Evolutionary conservation across 805 yeast species (phyloP).

Genomic region (Candida insectorum): DNA sequence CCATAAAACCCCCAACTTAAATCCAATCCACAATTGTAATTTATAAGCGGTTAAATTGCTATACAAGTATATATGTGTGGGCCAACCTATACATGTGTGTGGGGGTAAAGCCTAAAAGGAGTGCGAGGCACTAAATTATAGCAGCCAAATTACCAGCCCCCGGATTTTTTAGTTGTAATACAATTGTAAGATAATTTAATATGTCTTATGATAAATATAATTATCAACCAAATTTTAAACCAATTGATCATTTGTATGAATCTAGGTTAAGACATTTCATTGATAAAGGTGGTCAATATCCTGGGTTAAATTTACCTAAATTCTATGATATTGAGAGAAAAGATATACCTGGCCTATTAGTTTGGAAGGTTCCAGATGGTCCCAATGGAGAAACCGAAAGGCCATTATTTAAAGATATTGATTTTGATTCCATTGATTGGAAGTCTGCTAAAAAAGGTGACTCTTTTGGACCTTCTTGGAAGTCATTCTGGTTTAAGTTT

Average conservation of each 20-base stretch:
- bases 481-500: constrained; percentile 89
- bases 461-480: constrained; percentile 92
- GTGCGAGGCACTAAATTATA: too few species aligned
- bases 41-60: too few species aligned
- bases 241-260: constrained; percentile 70
- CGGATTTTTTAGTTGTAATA: too few species aligned
- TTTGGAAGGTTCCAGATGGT: constrained; percentile 70
- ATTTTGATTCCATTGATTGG: constrained; percentile 48
- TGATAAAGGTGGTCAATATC: constrained; percentile 70
- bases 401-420: constrained; percentile 58
- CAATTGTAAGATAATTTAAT: not conserved
- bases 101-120: too few species aligned
- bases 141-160: too few species aligned
- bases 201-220: constrained; percentile 19
- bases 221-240: constrained; percentile 65
- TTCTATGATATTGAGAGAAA: constrained; percentile 66
- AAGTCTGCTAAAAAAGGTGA: constrained; percentile 65
- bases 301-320: constrained; percentile 70
- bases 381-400: constrained; percentile 45
- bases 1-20: too few species aligned
- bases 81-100: too few species aligned
- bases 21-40: too few species aligned
- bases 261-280: constrained; percentile 74
- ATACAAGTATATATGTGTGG: too few species aligned
- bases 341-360: constrained; percentile 49